A percentile compares a stretch with the other conserved stretches of the same genome.
Conservation (phyloP, 2,329 filamentous ascomycete species). For the Fusarium gaditjirri region DNA sequence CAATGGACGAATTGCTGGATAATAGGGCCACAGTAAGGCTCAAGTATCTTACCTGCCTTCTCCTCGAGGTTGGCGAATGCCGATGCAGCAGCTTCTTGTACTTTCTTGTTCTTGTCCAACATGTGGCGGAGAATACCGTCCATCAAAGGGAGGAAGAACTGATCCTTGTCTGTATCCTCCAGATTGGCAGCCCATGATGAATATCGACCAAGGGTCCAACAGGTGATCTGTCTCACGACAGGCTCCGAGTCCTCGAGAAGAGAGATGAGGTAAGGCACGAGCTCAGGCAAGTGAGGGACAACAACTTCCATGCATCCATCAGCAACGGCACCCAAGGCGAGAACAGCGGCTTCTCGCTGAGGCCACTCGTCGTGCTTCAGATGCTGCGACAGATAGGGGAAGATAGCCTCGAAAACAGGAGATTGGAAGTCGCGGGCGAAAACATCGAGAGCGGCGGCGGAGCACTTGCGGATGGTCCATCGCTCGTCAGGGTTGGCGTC, state of each 20-base stretch:
- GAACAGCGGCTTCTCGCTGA: constrained; percentile 90
- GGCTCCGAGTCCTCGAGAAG: constrained; percentile 87
- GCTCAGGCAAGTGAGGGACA: constrained; percentile 86
- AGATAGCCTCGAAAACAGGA: constrained; percentile 88
- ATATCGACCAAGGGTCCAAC: constrained; percentile 95
- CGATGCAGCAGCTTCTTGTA: constrained; percentile 95
- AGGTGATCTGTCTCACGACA: constrained; percentile 95
- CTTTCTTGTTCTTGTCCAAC: constrained; percentile 97
- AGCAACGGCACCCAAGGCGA: constrained; percentile 93
- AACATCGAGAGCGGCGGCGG: constrained; percentile 92
- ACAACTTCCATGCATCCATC: constrained; percentile 94
- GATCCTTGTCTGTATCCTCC: constrained; percentile 73
- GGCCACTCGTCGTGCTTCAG: constrained; percentile 91
- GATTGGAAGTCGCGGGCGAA: constrained; percentile 91
- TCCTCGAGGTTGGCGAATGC: constrained; percentile 97
- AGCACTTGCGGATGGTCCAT: constrained; percentile 98
- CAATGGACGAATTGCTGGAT: constrained; percentile 91
- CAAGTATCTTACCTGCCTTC: constrained; percentile 82
- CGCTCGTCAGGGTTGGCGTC: constrained; percentile 87
- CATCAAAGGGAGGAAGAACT: constrained; percentile 96
- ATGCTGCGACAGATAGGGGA: constrained; percentile 92
- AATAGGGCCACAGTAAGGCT: constrained; percentile 89
- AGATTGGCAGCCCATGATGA: constrained; percentile 90
- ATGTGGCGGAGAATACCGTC: constrained; percentile 93
- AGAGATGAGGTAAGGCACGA: constrained; percentile 90